Percentiles rank a stretch among this genome's conserved stretches.
These are phyloP conservation scores for Boletus rubescentipes DNA, from an alignment of 768 basidiomycete species.

Conservation along the genomic window DNA sequence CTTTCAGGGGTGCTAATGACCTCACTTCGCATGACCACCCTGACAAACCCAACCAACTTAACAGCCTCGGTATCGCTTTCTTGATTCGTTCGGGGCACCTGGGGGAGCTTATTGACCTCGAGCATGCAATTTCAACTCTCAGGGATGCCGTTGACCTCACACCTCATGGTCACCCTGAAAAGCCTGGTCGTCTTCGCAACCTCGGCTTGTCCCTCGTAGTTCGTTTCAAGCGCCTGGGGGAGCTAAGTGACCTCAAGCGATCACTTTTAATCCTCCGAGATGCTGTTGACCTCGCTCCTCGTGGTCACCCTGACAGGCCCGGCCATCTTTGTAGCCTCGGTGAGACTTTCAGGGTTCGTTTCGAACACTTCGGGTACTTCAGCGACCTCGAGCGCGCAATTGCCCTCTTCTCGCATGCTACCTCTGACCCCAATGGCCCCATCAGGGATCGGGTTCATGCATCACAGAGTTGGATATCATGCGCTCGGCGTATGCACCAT, in stretches of 20 bases:
- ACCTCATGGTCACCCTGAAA: not conserved
- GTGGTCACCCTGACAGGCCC: not conserved
- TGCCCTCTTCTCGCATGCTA: not conserved
- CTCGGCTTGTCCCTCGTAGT: not conserved
- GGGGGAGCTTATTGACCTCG: not conserved
- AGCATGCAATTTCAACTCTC: not conserved
- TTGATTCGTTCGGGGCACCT: not conserved
- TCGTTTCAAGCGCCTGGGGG: not conserved
- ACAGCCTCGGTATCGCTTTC: not conserved
- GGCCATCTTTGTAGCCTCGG: not conserved
- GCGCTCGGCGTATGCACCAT: conserved; percentile 2
- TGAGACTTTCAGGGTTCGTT: not conserved
- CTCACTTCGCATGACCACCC: too few species aligned
- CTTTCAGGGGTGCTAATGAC: too few species aligned
- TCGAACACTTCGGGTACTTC: not conserved
- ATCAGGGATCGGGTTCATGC: conserved; percentile 1
- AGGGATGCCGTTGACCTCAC: not conserved
- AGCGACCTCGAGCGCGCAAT: not conserved
- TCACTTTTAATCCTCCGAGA: not conserved
- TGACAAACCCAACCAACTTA: too few species aligned
- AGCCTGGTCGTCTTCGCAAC: not conserved
- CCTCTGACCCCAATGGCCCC: not conserved
- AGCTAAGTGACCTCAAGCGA: not conserved
- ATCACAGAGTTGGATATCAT: not conserved
- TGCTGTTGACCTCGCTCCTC: conserved; percentile 1